Evolutionary conservation across 306 rosid genomes (phyloP).

Genomic region (Delonix regia): DNA sequence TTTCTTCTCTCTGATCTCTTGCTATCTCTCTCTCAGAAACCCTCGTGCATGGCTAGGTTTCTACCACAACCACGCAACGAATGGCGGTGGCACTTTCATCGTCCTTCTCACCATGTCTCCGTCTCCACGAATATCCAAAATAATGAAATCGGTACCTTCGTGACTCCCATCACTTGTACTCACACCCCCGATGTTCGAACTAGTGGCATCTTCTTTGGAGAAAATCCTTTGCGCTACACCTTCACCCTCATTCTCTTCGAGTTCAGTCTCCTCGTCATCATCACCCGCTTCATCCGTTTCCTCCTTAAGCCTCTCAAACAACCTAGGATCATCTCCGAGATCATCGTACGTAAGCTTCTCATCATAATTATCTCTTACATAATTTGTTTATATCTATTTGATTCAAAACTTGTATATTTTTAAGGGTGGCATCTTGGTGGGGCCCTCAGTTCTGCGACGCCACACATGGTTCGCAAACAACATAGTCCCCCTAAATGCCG

Average conservation of each 20-base stretch:
- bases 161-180: constrained; percentile 21
- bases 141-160: neutral
- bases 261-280: constrained; percentile 31
- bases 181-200: neutral
- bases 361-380: neutral
- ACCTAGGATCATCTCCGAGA: constrained; percentile 66
- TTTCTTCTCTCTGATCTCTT: neutral
- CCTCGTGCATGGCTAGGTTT: constrained; percentile 59
- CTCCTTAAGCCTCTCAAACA: constrained; percentile 74
- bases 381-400: neutral
- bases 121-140: neutral
- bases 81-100: constrained; percentile 20
- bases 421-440: constrained; percentile 82
- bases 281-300: constrained; percentile 47
- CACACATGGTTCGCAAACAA: constrained; percentile 34
- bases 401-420: constrained; percentile 20
- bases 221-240: constrained; percentile 43
- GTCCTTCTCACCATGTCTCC: neutral
- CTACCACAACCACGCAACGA: constrained; percentile 37
- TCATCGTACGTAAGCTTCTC: constrained; percentile 57
- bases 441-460: constrained; percentile 71
- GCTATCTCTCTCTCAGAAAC: neutral
- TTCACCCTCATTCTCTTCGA: constrained; percentile 56
- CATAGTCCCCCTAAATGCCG: constrained; percentile 23
- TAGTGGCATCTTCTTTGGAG: constrained; percentile 48